phyloP scores from a whole-genome alignment of 768 basidiomycete genomes.

The Atractiella rhizophila region DNA sequence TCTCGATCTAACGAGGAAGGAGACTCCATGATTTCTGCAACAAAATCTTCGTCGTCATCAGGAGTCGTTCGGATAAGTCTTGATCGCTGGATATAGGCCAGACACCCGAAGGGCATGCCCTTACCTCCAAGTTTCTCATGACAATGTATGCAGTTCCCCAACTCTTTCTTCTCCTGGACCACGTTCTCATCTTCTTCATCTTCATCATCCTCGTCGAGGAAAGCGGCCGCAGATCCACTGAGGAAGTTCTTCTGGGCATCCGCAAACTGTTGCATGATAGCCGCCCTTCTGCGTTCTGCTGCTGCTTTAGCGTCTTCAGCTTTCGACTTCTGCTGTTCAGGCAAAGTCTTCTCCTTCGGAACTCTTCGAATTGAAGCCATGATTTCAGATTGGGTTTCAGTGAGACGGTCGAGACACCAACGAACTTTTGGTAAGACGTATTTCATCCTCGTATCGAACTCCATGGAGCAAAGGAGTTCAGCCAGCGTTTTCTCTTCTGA shows the following conservation, averaged over 20 bases:
- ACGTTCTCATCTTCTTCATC: conserved; percentile 28
- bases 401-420: conserved; percentile 48
- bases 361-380: conserved; percentile 30
- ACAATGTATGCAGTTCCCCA: conserved; percentile 88
- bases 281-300: conserved; percentile 69
- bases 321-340: conserved; percentile 36
- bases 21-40: conserved; percentile 47
- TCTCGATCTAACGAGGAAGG: conserved; percentile 39
- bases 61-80: conserved; percentile 51
- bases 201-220: conserved; percentile 37
- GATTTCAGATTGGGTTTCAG: conserved; percentile 32
- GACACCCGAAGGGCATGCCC: conserved; percentile 54
- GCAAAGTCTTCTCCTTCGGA: conserved; percentile 24
- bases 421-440: conserved; percentile 41
- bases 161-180: conserved; percentile 27
- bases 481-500: conserved; percentile 31
- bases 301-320: no score
- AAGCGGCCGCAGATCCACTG: conserved; percentile 31
- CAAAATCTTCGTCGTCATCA: conserved; percentile 23
- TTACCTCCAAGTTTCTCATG: conserved; percentile 63
- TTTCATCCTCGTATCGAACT: conserved; percentile 45
- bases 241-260: conserved; percentile 71
- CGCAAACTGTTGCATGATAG: conserved; percentile 88
- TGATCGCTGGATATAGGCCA: conserved; percentile 72
- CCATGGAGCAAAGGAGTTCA: conserved; percentile 47